Evolutionary conservation across 176 grass and related monocot species (phyloP), one percentile per base, ranked within the genome.

Genomic region (Neostapfia colusana): DNA sequence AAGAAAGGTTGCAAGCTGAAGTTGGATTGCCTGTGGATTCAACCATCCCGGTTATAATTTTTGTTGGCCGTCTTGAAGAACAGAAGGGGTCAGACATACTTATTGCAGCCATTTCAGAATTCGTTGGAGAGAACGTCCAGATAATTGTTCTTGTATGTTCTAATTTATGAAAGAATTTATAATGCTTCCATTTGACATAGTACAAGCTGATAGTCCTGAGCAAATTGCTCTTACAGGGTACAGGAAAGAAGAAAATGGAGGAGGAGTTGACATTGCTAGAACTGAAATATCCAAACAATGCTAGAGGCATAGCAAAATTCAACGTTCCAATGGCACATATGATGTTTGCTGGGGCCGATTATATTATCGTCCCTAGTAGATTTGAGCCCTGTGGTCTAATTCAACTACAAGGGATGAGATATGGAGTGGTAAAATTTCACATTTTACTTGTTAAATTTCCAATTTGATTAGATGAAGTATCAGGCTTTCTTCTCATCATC

Each of bases 1-100:
- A 97, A 81, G 89, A 93, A 87, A 88, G 82, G 25, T 80, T 97
- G 67, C 95, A 97, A 84, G 91, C 91, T 76, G 89, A 93, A 77
- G 91, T 89, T 69, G 94, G 95, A 57, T 85, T 97, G 77, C 89
- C 91, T 54, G 82, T 93, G 62, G 72, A 92, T 54, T 65, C 76
- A 12, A 77, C 82, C 67, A 88, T 88, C 51, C 95, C 89, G 23
- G 74, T 97, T 44, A 81, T 93, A 58, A 69, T 81, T 76, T 97
- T 97, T 78, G 81, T 93, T 68, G 95, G 95, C 15, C 86, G 91
- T 72, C 91, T 97, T 25, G 95, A 97, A 84, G 95, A 93, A 75
- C 91, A 97, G 73, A 97, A 97, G 78, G 95, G 95, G 8, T 92
- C 89, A 34, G 95, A 93, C 82, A 97, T 97, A 90, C 85, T 97